Evolutionary conservation across 2,329 filamentous ascomycete species (phyloP).

Genomic region (Chaetomiaceae sp.): DNA sequence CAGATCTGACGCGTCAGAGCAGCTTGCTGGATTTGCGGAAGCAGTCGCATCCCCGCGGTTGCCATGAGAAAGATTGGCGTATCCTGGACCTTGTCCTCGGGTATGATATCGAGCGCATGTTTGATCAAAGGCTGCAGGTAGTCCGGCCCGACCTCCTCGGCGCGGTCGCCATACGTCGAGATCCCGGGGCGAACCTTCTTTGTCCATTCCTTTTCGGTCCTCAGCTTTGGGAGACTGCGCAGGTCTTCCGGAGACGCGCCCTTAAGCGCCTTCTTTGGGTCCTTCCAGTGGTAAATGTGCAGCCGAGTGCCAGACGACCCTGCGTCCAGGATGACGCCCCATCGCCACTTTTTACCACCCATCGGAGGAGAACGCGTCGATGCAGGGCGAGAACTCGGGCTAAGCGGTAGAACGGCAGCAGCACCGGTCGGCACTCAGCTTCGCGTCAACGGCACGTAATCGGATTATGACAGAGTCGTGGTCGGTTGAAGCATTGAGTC

Average conservation of each 20-base stretch:
- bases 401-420: not conserved
- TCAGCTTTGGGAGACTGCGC: slow-evolving; percentile 68
- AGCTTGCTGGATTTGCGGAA: slow-evolving; percentile 67
- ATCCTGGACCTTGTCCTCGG: slow-evolving; percentile 67
- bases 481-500: slow-evolving; percentile 9
- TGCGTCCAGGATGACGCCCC: slow-evolving; percentile 94
- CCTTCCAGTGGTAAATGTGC: slow-evolving; percentile 91
- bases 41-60: slow-evolving; percentile 87
- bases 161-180: slow-evolving; percentile 78
- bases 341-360: slow-evolving; percentile 48
- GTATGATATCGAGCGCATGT: slow-evolving; percentile 76
- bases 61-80: slow-evolving; percentile 95
- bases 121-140: slow-evolving; percentile 76
- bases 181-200: slow-evolving; percentile 94
- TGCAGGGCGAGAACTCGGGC: not conserved
- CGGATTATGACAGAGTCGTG: not conserved
- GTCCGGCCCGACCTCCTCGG: slow-evolving; percentile 70
- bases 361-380: slow-evolving; percentile 13
- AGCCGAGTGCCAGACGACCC: slow-evolving; percentile 95
- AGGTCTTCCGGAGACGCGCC: slow-evolving; percentile 56
- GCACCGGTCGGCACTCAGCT: not conserved
- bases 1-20: slow-evolving; percentile 75
- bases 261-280: slow-evolving; percentile 62
- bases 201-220: slow-evolving; percentile 80
- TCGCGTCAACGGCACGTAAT: not conserved